Evolutionary conservation across 176 grass and related monocot species (phyloP), one percentile per base, ranked within the genome.

Genomic region (Rhynchospora breviuscula): DNA sequence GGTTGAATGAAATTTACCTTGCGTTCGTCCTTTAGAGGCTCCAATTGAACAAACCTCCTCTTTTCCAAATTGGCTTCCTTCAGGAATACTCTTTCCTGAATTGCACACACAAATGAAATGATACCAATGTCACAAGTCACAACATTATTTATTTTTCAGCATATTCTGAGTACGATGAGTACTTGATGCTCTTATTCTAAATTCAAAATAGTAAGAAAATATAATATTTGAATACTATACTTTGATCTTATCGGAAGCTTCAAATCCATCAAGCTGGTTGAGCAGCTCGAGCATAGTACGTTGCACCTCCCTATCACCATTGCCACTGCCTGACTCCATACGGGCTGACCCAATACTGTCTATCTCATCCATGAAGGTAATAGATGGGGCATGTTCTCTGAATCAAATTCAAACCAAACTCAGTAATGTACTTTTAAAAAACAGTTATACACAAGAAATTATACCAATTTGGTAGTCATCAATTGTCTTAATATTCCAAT

Each of bases 291-390:
- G 95, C 92, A 98, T 98, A 23, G 95, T 98, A 47, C 95, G 95
- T 51, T 98, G 95, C 78, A 98, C 95, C 87, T 98, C 95, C 79
- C 92, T 98, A 45, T 95, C 95, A 76, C 95, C 92, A 8, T 98
- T 98, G 79, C 95, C 95, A 84, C 86, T 89, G 65, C 95, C 95
- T 79, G 92, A 93, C 58, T 98, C 95, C 95, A 98, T 98, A 81
- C 95, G 91, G 83, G 95, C 85, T 78, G 95, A 98, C 52, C 95
- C 95, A 78, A 98, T 98, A 62, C 92, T 95, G 89, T 98, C 92
- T 43, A 98, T 98, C 85, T 98, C 95, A 79, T 98, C 95, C 95
- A 98, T 98, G 71, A 98, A 98, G 56, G 95, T 98, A 84, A 98
- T 95, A 74, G 95, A 98, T 15, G 95, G 95, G 73, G n/a, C n/a